phyloP scores from a whole-genome alignment of 2,329 filamentous ascomycete genomes.

The Cercospora zeina region DNA sequence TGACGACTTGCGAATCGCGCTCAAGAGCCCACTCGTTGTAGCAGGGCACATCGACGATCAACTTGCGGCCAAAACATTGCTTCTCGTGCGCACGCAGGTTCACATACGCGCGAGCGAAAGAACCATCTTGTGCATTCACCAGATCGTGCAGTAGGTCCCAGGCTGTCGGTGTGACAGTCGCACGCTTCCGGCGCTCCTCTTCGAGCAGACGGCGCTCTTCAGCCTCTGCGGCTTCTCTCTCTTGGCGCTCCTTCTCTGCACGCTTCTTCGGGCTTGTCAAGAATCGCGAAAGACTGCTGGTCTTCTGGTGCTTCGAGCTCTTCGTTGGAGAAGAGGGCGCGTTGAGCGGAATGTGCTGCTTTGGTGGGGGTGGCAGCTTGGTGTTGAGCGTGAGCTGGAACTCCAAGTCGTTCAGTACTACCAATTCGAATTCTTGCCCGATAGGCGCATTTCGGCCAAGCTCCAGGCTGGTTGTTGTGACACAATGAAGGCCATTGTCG shows the following conservation, averaged over 20 bases:
- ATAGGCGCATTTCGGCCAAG: conserved; percentile 89
- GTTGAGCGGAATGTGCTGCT: conserved; percentile 42
- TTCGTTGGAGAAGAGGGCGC: conserved; percentile 63
- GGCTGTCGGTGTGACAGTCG: conserved; percentile 65
- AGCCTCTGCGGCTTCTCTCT: conserved; percentile 76
- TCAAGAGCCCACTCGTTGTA: conserved; percentile 99
- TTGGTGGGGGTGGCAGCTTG: conserved; percentile 66
- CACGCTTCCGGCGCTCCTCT: conserved; percentile 55
- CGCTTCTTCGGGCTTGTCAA: conserved; percentile 96
- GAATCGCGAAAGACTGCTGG: conserved; percentile 85
- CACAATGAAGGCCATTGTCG: conserved; percentile 97
- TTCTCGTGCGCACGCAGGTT: conserved; percentile 90
- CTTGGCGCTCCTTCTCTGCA: conserved; percentile 84
- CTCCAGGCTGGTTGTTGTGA: conserved; percentile 94
- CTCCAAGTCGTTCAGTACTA: conserved; percentile 95
- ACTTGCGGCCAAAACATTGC: conserved; percentile 82
- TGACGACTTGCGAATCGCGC: conserved; percentile 68
- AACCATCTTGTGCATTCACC: conserved; percentile 82
- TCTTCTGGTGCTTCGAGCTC: conserved; percentile 66
- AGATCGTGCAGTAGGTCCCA: conserved; percentile 87
- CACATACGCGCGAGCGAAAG: conserved; percentile 90
- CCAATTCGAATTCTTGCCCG: conserved; percentile 95
- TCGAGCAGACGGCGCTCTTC: conserved; percentile 45
- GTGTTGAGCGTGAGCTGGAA: conserved; percentile 97
- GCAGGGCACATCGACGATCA: conserved; percentile 84